Conservation (phyloP, 768 basidiomycete species). For the Auriscalpium vulgare region DNA sequence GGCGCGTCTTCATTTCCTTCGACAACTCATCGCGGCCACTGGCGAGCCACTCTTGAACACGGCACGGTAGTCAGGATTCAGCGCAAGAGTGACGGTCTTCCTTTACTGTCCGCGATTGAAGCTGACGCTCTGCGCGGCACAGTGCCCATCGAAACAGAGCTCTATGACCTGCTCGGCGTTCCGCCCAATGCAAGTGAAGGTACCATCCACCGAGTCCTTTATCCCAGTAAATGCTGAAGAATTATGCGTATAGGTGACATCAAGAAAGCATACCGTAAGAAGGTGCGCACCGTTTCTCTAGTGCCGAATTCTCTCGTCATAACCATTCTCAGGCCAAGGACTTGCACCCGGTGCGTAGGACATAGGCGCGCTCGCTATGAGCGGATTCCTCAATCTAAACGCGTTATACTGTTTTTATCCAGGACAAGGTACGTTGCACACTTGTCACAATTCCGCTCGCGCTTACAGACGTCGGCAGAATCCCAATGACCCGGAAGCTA, state of each 20-base stretch:
- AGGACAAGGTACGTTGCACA: conserved; percentile 57
- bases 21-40: background rate
- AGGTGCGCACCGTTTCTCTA: conserved; percentile 41
- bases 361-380: conserved; percentile 3
- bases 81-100: background rate
- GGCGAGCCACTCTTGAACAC: background rate
- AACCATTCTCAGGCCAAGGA: conserved; percentile 58
- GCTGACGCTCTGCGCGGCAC: background rate
- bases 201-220: conserved; percentile 22
- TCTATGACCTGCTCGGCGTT: conserved; percentile 84
- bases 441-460: background rate
- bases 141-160: conserved; percentile 72
- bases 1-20: background rate
- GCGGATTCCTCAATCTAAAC: conserved; percentile 11
- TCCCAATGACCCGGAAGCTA: conserved; percentile 79
- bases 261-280: conserved; percentile 90
- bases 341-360: conserved; percentile 68
- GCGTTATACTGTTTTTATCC: conserved; percentile 1
- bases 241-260: conserved; percentile 54
- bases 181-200: conserved; percentile 63
- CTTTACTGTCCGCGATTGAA: background rate
- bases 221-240: conserved; percentile 12
- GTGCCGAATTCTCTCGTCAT: conserved; percentile 9
- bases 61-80: background rate
- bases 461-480: conserved; percentile 43